phyloP scores from a whole-genome alignment of 768 basidiomycete species.

The Holtermanniella nyarrowii region DNA sequence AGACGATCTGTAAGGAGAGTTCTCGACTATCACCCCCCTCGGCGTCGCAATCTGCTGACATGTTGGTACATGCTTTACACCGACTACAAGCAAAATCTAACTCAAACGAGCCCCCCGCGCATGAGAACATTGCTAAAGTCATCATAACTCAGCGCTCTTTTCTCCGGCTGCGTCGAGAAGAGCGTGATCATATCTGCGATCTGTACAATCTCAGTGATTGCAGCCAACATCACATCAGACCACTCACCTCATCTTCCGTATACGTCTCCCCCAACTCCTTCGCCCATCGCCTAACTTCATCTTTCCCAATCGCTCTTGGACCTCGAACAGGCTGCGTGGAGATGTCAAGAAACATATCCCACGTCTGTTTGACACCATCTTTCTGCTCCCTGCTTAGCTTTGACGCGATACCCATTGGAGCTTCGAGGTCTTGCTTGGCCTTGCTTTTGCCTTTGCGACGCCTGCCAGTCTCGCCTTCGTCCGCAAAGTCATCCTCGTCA shows the following conservation, averaged over 20 bases:
- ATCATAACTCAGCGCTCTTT: constrained; percentile 33
- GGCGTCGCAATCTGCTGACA: too few species aligned
- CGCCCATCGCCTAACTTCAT: constrained; percentile 32
- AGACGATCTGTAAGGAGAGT: too few species aligned
- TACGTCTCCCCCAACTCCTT: constrained; percentile 35
- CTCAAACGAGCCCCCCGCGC: constrained; percentile 29
- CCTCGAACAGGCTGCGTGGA: constrained; percentile 16
- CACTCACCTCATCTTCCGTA: constrained; percentile 36
- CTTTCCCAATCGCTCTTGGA: constrained; percentile 17
- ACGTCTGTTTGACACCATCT: constrained; percentile 30
- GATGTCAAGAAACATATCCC: constrained; percentile 26
- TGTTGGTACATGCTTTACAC: too few species aligned
- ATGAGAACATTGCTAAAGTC: constrained; percentile 35
- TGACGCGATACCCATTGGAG: constrained; percentile 2
- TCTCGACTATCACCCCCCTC: too few species aligned
- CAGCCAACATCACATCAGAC: neutral
- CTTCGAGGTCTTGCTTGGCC: constrained; percentile 6
- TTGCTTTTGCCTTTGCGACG: neutral
- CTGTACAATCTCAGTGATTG: constrained; percentile 10
- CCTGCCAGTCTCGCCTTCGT: neutral
- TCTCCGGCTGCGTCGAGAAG: constrained; percentile 38
- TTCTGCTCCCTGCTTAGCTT: constrained; percentile 24
- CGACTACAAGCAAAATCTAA: too few species aligned
- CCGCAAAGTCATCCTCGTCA: neutral
- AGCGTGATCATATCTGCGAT: constrained; percentile 38